Percentiles rank a stretch among this genome's conserved stretches.
Evolutionary conservation across 2,329 filamentous ascomycete genomes (phyloP).

Genomic region (Penicillium sp.): DNA sequence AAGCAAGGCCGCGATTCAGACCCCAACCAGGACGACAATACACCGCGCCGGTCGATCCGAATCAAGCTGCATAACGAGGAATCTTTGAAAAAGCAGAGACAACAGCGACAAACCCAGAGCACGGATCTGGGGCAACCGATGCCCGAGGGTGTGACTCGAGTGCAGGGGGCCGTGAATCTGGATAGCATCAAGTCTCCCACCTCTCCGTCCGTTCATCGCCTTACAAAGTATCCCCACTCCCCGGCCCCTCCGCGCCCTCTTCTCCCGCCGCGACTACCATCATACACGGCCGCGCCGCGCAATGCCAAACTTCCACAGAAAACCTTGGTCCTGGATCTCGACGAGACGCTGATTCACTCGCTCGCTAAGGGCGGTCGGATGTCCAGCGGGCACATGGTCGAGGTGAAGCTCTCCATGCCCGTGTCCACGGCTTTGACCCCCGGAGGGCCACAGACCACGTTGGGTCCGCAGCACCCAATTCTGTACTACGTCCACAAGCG

Average conservation of each 20-base stretch:
- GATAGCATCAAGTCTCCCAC: conserved; percentile 92
- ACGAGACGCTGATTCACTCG: conserved; percentile 97
- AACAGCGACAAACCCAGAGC: conserved; percentile 37
- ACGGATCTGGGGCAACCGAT: conserved; percentile 32
- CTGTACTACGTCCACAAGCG: conserved; percentile 99
- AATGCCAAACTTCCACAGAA: conserved; percentile 67
- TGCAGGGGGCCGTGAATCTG: conserved; percentile 60
- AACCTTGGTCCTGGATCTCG: conserved; percentile 90
- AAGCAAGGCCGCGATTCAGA: conserved; percentile 32
- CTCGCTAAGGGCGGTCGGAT: conserved; percentile 95
- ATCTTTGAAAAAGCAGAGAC: conserved; percentile 68
- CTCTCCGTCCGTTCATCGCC: conserved; percentile 68
- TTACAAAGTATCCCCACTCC: conserved; percentile 88
- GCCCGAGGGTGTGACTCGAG: conserved; percentile 27
- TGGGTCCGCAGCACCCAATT: conserved; percentile 90
- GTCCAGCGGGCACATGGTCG: conserved; percentile 97
- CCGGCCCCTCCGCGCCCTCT: conserved; percentile 87
- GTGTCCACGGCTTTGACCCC: conserved; percentile 41
- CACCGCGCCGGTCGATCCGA: conserved; percentile 77
- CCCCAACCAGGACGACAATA: conserved; percentile 60
- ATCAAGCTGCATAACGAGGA: conserved; percentile 87
- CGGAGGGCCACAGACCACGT: conserved; percentile 61
- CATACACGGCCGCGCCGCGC: conserved; percentile 64
- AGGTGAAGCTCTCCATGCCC: conserved; percentile 71
- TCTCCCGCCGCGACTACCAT: conserved; percentile 85